Conservation (phyloP, 1,139 yeast species). For the Kurtzmaniella natalensis region DNA sequence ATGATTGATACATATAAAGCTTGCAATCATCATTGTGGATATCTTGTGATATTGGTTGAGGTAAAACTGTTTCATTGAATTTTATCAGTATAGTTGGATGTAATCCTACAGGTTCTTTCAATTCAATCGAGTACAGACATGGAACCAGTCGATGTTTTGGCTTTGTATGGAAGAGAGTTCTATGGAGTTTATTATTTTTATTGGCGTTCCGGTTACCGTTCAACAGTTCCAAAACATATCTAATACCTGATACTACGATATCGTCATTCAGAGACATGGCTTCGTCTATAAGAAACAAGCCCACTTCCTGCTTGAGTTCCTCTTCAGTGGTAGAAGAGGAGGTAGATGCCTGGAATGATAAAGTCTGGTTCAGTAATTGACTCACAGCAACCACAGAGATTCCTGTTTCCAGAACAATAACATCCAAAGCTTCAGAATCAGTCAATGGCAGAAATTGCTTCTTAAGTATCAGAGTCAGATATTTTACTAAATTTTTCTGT, state of each 20-base stretch:
- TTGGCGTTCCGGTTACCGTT: slow-evolving; percentile 8
- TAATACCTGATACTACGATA: slow-evolving; percentile 30
- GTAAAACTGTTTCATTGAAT: slow-evolving; percentile 3
- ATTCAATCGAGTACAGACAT: slow-evolving; percentile 6
- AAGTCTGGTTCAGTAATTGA: not conserved
- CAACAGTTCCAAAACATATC: slow-evolving; percentile 22
- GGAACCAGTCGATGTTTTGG: slow-evolving; percentile 31
- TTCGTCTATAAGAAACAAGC: slow-evolving; percentile 29
- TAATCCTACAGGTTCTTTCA: slow-evolving; percentile 25
- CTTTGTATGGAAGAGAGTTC: slow-evolving; percentile 40
- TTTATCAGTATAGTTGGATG: slow-evolving; percentile 30
- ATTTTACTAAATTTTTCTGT: no score
- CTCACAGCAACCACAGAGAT: slow-evolving; percentile 11
- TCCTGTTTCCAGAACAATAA: slow-evolving; percentile 13
- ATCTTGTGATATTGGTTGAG: slow-evolving; percentile 13
- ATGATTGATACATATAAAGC: slow-evolving; percentile 28
- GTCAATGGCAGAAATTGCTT: no score
- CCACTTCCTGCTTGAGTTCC: slow-evolving; percentile 21
- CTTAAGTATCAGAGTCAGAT: no score
- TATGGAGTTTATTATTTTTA: slow-evolving; percentile 18
- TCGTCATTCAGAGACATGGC: slow-evolving; percentile 27
- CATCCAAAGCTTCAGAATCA: slow-evolving; percentile 13
- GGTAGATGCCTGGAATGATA: no score
- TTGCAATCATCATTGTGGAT: slow-evolving; percentile 26
- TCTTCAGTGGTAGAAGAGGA: no score